These are phyloP conservation scores for peach (Prunus persica) DNA, from an alignment of 306 rosid genomes.

Conservation along the genomic window Prunus_persica_NCBIv2 NC_034014.1:463501-464000, in stretches of 20 bases:
- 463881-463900: constrained; percentile 30
- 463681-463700: background rate
- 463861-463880: background rate
- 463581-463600: constrained; percentile 72
- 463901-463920: constrained; percentile 44
- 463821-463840: background rate
- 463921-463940: constrained; percentile 50
- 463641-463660: background rate
- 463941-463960: constrained; percentile 52
- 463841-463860: background rate
- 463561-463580: constrained; percentile 84
- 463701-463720: constrained; percentile 67
- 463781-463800: constrained; percentile 52
- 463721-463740: constrained; percentile 99
- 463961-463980: constrained; percentile 68
- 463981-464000: constrained; percentile 74
- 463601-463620: constrained; percentile 80
- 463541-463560: constrained; percentile 11
- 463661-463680: background rate
- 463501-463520: background rate
- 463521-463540: background rate
- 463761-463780: constrained; percentile 68
- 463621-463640: constrained; percentile 52
- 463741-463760: constrained; percentile 90
- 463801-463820: background rate